Percentiles rank a stretch among this genome's conserved stretches.
phyloP scores from a whole-genome alignment of 2,329 filamentous ascomycete species.

The Scedosporium apiospermum region DNA sequence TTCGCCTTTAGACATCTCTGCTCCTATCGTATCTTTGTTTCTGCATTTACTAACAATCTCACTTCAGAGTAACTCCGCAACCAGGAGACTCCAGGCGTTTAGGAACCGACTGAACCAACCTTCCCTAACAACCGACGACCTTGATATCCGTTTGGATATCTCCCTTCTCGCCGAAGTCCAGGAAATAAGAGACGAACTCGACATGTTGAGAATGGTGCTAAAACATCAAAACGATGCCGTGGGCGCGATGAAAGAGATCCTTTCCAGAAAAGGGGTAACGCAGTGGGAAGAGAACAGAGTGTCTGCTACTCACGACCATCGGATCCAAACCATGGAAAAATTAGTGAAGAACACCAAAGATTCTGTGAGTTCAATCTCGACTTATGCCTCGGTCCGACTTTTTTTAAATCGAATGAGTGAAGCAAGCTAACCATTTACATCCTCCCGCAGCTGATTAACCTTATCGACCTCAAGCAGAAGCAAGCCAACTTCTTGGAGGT shows the following conservation, averaged over 20 bases:
- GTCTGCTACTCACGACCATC: background rate
- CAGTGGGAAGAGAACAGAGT: background rate
- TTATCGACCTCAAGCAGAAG: conserved; percentile 9
- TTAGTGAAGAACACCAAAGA: background rate
- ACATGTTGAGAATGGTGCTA: conserved; percentile 7
- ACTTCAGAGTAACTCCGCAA: background rate
- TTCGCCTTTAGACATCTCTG: background rate
- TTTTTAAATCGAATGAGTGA: background rate
- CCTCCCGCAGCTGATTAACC: conserved; percentile 2
- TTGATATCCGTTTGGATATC: conserved; percentile 2
- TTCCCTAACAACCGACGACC: background rate
- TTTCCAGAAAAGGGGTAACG: background rate
- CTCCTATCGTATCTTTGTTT: background rate
- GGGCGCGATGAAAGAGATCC: background rate
- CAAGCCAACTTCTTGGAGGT: conserved; percentile 8
- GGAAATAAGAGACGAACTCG: conserved; percentile 9
- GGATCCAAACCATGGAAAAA: background rate
- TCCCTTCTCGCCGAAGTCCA: conserved; percentile 9
- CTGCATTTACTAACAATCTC: background rate
- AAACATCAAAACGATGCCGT: conserved; percentile 1
- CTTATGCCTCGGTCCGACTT: background rate
- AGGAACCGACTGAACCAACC: background rate
- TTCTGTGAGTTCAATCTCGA: background rate
- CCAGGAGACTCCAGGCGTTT: background rate
- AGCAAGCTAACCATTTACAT: background rate